Evolutionary conservation across 2,329 filamentous ascomycete species (phyloP).

Genomic region (Cryphonectria nitschkei): DNA sequence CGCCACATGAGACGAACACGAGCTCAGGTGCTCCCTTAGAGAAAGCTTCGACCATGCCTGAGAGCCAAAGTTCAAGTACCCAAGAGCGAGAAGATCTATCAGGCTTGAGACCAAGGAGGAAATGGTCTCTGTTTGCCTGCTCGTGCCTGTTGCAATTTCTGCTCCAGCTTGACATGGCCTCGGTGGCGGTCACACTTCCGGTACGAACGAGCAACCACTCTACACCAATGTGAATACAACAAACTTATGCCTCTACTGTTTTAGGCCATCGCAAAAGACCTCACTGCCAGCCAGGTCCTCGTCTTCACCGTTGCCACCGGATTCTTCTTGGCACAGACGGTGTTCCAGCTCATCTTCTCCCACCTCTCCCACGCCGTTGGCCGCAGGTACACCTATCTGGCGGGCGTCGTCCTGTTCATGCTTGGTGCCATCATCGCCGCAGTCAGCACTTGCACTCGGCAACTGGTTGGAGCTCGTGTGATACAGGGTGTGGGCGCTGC

Average conservation of each 20-base stretch:
- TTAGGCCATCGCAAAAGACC: conserved; percentile 31
- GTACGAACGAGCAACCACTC: conserved; percentile 16
- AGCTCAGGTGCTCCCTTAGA: too few species aligned
- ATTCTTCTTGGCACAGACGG: conserved; percentile 32
- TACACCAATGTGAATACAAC: background rate
- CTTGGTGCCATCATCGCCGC: conserved; percentile 29
- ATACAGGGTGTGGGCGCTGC: conserved; percentile 26
- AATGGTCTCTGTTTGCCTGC: conserved; percentile 30
- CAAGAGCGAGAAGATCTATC: conserved; percentile 1
- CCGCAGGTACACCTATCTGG: conserved; percentile 31
- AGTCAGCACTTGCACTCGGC: background rate
- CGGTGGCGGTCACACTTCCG: conserved; percentile 32
- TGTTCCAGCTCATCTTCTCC: conserved; percentile 34
- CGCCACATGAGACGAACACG: background rate
- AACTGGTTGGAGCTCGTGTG: conserved; percentile 18
- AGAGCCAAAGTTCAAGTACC: background rate
- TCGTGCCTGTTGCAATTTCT: conserved; percentile 33
- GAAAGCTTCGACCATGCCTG: background rate
- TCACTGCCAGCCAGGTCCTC: conserved; percentile 28
- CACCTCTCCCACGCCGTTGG: conserved; percentile 33
- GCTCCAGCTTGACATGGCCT: conserved; percentile 33
- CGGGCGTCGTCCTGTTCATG: conserved; percentile 26
- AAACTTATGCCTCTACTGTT: background rate
- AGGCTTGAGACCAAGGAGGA: conserved; percentile 21
- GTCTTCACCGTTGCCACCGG: conserved; percentile 33